Evolutionary conservation across 805 yeast species (phyloP).

Genomic region (Metschnikowia borealis): DNA sequence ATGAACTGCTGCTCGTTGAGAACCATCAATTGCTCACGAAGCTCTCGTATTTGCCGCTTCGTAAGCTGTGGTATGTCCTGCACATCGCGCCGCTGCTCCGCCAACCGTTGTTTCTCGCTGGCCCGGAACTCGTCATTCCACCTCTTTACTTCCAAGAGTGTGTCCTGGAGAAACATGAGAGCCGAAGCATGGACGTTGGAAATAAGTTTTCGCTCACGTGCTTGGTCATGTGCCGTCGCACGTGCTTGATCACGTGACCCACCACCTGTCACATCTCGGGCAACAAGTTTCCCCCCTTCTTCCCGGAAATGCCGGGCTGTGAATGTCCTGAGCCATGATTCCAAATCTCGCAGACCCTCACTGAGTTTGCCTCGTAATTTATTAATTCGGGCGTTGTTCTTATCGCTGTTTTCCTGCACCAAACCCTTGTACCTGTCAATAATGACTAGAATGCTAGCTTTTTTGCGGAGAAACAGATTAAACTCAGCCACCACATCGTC

Average conservation of each 20-base stretch:
- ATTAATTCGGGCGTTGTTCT: slow-evolving; percentile 15
- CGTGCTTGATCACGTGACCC: not conserved
- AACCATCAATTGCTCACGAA: slow-evolving; percentile 78
- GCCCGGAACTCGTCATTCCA: slow-evolving; percentile 46
- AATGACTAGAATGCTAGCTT: slow-evolving; percentile 21
- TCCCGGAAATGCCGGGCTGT: slow-evolving; percentile 12
- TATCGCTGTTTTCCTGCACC: slow-evolving; percentile 10
- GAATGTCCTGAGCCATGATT: slow-evolving; percentile 23
- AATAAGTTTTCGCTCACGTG: slow-evolving; percentile 23
- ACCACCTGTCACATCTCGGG: too few relatives aligned
- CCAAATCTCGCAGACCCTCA: slow-evolving; percentile 31
- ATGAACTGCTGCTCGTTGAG: slow-evolving; percentile 77
- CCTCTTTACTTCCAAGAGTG: slow-evolving; percentile 59
- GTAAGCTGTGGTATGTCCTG: slow-evolving; percentile 31
- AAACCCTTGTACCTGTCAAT: slow-evolving; percentile 21
- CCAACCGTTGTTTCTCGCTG: slow-evolving; percentile 22
- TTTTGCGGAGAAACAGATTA: slow-evolving; percentile 19
- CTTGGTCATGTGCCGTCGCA: not conserved
- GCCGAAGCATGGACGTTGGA: slow-evolving; percentile 55
- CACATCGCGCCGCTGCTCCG: slow-evolving; percentile 7
- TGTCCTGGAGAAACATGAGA: slow-evolving; percentile 59
- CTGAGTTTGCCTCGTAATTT: slow-evolving; percentile 23
- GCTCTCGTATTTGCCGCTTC: slow-evolving; percentile 51
- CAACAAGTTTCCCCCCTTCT: not conserved
- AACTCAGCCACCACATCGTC: slow-evolving; percentile 16